phyloP scores from a whole-genome alignment of 768 basidiomycete species.

The Leccinum imitatum region DNA sequence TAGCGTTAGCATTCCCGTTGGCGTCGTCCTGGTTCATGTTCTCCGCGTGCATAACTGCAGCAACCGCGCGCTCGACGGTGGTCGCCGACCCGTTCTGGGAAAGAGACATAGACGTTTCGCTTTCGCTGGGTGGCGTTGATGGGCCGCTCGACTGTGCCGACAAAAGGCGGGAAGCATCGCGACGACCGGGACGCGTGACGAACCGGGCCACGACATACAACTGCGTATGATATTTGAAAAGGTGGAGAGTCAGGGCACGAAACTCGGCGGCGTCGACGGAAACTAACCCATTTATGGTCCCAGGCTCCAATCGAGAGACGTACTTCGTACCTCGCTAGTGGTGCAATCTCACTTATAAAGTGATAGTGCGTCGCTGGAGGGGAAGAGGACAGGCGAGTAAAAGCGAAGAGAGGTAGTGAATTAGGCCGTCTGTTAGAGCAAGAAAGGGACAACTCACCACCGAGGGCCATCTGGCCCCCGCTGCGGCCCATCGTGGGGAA shows the following conservation, averaged over 20 bases:
- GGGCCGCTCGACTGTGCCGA: slow-evolving; percentile 30
- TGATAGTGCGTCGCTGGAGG: slow-evolving; percentile 59
- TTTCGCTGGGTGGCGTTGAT: slow-evolving; percentile 18
- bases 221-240: slow-evolving; percentile 33
- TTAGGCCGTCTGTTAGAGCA: neutral
- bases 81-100: slow-evolving; percentile 8
- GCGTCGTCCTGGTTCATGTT: neutral
- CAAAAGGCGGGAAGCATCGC: neutral
- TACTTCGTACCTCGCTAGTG: slow-evolving; percentile 61
- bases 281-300: slow-evolving; percentile 78
- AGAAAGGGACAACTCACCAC: slow-evolving; percentile 25
- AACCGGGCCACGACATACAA: slow-evolving; percentile 63
- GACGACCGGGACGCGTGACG: slow-evolving; percentile 49
- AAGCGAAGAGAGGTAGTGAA: neutral
- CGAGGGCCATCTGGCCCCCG: slow-evolving; percentile 64
- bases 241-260: neutral
- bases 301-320: slow-evolving; percentile 56
- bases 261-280: neutral
- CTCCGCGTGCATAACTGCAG: slow-evolving; percentile 9
- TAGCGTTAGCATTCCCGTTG: neutral
- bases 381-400: neutral
- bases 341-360: slow-evolving; percentile 71
- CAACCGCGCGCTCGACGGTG: slow-evolving; percentile 15
- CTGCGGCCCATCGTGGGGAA: slow-evolving; percentile 59
- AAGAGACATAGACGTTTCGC: neutral